Evolutionary conservation across 176 grass and related monocot genomes (phyloP).

Genomic region (Eragrostis nindensis): DNA sequence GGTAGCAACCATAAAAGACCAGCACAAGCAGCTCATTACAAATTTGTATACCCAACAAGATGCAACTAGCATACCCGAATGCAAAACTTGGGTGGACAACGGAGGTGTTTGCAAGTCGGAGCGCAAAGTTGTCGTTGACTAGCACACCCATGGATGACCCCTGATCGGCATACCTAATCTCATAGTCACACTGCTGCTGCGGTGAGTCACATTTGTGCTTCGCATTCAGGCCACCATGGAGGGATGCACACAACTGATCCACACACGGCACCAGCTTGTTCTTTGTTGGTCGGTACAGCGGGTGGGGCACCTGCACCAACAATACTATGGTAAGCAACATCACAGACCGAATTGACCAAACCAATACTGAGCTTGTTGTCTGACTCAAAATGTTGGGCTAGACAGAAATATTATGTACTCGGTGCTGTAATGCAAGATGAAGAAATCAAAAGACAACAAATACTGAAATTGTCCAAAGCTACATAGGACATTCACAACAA

Average conservation of each 20-base stretch:
- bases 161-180: conserved; percentile 84
- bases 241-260: conserved; percentile 60
- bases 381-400: neutral
- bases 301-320: conserved; percentile 75
- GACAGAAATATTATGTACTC: neutral
- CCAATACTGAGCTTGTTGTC: neutral
- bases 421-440: neutral
- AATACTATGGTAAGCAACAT: conserved; percentile 13
- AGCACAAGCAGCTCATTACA: conserved; percentile 7
- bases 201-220: conserved; percentile 49
- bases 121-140: conserved; percentile 53
- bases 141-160: conserved; percentile 84
- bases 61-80: conserved; percentile 65
- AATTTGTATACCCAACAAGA: neutral
- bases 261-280: conserved; percentile 73
- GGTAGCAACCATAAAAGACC: conserved; percentile 20
- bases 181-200: conserved; percentile 73
- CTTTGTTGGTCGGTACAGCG: conserved; percentile 71
- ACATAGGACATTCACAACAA: neutral
- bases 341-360: neutral
- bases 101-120: conserved; percentile 74
- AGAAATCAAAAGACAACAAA: neutral
- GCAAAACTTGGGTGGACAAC: conserved; percentile 59
- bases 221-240: conserved; percentile 18
- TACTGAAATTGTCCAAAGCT: neutral